Evolutionary conservation across 352 stramenopile species (phyloP), one percentile per base, ranked within the genome.

Genomic region (Phytophthora tubulina): DNA sequence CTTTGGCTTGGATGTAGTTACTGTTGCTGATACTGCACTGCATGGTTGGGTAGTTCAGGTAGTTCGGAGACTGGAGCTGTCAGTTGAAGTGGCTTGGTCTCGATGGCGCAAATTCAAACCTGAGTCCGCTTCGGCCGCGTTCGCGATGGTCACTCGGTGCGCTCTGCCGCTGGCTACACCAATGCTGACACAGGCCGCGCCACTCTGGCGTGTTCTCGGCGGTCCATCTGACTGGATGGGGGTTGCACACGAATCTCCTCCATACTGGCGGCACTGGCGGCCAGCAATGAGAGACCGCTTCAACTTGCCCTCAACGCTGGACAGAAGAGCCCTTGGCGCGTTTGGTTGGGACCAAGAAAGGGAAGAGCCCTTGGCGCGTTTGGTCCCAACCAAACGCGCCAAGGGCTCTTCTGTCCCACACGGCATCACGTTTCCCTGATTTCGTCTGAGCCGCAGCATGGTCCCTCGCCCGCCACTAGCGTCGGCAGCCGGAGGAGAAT

Each of bases 81-180:
- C 70, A 70, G 52, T 70, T 63, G 21, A 30, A 48, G 51, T 15
- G 39, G 56, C 54, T 66, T 80, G 58, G 7, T 42, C 39, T 59
- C 32, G 52, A 51, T 51, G 53, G 51, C 38, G 73, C 73, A 65
- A 75, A 80, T 74, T 76, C 49, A 80, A 80, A 80, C 68, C 63
- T 80, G 73, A 77, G 60, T 50, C n/a, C 15, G 41, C 30, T 63
- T 52, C 50, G 41, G 46, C n/a, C 27, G 6, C 17, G n/a, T 46
- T 49, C 48, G 48, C 13, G 44, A 66, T 62, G 45, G 66, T 67
- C 57, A 63, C 44, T 46, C 67, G 41, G 45, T 41, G 30, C 64
- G 41, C 64, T 52, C 59, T 68, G 44, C 31, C 68, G 57, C 59
- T 73, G 67, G 72, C 72, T 72, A 68, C 50, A 71, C 46, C 21